Conservation (phyloP, 345 rosid species). For the Pseudoturritis turrita region DNA sequence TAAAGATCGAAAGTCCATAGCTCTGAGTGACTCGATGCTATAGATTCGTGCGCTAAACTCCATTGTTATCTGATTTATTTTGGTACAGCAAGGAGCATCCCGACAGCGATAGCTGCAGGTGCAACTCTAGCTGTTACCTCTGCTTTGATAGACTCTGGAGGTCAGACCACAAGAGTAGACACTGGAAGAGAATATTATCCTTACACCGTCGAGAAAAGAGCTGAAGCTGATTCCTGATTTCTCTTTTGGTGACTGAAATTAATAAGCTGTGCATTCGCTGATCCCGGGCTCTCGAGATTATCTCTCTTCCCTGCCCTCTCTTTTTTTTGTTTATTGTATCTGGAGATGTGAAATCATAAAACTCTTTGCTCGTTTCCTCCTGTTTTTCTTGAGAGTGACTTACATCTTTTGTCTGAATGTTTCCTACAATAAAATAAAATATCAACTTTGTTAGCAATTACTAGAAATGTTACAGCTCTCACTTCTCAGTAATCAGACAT, state of each 20-base stretch:
- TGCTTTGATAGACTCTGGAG: constrained; percentile 75
- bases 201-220: constrained; percentile 80
- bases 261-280: constrained; percentile 25
- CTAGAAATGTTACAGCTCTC: background rate
- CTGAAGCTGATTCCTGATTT: constrained; percentile 47
- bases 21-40: background rate
- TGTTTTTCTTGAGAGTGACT: constrained; percentile 14
- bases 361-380: constrained; percentile 27
- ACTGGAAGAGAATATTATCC: constrained; percentile 90
- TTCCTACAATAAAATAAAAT: constrained; percentile 8
- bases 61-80: background rate
- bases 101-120: constrained; percentile 86
- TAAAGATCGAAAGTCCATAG: background rate
- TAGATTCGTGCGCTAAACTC: background rate
- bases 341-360: constrained; percentile 36
- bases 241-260: background rate
- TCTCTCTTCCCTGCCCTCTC: background rate
- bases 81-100: constrained; percentile 70
- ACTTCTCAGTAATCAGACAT: constrained; percentile 4
- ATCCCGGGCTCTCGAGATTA: background rate
- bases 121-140: constrained; percentile 84
- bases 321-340: constrained; percentile 28
- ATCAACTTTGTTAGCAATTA: background rate
- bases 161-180: constrained; percentile 90
- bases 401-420: constrained; percentile 11